Evolutionary conservation across 1,139 yeast species (phyloP), one percentile per base, ranked within the genome.

Genomic region (Suhomyces coccinellae): DNA sequence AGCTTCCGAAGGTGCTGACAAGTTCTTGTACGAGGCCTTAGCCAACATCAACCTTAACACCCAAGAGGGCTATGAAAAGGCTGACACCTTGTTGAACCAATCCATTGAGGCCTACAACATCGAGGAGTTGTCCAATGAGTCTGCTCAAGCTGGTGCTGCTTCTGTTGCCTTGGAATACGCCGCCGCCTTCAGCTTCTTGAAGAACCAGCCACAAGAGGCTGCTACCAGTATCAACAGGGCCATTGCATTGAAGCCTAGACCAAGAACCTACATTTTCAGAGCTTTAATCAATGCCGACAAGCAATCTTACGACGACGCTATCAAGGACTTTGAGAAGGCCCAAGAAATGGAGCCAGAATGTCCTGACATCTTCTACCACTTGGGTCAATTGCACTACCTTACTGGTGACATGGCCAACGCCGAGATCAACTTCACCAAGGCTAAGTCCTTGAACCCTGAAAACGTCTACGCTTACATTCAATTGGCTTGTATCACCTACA

Each of bases 381-480:
- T 87, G 62, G 99, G 96, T 55, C 99, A 95, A 78, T 79, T 91
- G 63, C 80, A 78, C 65, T 93, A 91, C 71, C 75, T 93, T 57
- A 82, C 88, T 51, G 85, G 85, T 52, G 87, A 89, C 55, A 81
- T 87, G 60, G 71, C 71, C 37, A 77, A 82, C 52, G 98, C 99
- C 36, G 80, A 83, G 59, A 71, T 69, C 41, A 83, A 87, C 66
- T 95, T 90, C 65, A 80, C 80, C 58, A 85, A 83, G 68, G 87
- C 96, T 41, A 83, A 84, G 61, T 80, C 79, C 53, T 74, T 80
- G 59, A 88, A 89, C 69, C 85, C 87, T 45, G 71, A 78, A 20
- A 93, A 89, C 63, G 84, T 90, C 49, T 87, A 83, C 62, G 85
- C 97, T 41, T 87, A 85, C 68, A 87, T 95, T 59, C 99, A 93